A percentile compares a stretch with the other conserved stretches of the same genome.
These are phyloP conservation scores for Neofusicoccum umdonicola DNA, from an alignment of 2,329 filamentous ascomycete species.

Conservation along the genomic window DNA sequence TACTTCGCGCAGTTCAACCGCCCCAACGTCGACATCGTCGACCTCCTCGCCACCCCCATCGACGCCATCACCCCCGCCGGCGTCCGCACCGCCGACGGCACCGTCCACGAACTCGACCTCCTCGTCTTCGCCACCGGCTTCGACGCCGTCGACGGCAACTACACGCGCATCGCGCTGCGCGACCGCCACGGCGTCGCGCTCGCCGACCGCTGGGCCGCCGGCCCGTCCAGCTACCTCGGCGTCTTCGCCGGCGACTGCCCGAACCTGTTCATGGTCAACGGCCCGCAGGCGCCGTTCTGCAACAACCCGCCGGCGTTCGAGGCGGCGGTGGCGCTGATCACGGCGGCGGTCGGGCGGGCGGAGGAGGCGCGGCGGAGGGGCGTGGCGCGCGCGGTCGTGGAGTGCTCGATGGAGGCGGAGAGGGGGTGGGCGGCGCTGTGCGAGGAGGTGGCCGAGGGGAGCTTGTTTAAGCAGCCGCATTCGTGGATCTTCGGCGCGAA, in stretches of 20 bases:
- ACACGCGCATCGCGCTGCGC: slow-evolving; percentile 36
- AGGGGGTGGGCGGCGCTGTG: slow-evolving; percentile 26
- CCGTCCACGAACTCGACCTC: slow-evolving; percentile 52
- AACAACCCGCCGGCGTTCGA: slow-evolving; percentile 40
- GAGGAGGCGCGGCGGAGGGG: slow-evolving; percentile 4
- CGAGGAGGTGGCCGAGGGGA: slow-evolving; percentile 24
- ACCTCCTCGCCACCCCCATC: slow-evolving; percentile 39
- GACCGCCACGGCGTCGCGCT: slow-evolving; percentile 27
- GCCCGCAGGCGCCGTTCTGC: slow-evolving; percentile 40
- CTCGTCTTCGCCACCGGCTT: slow-evolving; percentile 50
- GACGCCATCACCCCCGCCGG: slow-evolving; percentile 47
- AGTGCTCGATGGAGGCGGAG: slow-evolving; percentile 29
- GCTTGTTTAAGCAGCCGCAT: slow-evolving; percentile 26
- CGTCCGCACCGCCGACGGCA: slow-evolving; percentile 48
- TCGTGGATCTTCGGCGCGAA: slow-evolving; percentile 34
- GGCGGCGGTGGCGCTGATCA: slow-evolving; percentile 34
- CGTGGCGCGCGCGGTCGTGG: slow-evolving; percentile 19
- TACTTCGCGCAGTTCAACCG: slow-evolving; percentile 41
- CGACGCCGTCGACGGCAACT: slow-evolving; percentile 38
- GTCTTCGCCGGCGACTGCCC: slow-evolving; percentile 40
- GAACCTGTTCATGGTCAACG: slow-evolving; percentile 45
- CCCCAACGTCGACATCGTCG: slow-evolving; percentile 50
- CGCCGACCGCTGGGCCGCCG: background rate
- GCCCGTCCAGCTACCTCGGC: background rate
- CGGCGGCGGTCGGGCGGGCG: slow-evolving; percentile 21